These are phyloP conservation scores for Neocallimastix lanati DNA, from an alignment of 192 early-diverging fungal species.

Conservation along the genomic window DNA sequence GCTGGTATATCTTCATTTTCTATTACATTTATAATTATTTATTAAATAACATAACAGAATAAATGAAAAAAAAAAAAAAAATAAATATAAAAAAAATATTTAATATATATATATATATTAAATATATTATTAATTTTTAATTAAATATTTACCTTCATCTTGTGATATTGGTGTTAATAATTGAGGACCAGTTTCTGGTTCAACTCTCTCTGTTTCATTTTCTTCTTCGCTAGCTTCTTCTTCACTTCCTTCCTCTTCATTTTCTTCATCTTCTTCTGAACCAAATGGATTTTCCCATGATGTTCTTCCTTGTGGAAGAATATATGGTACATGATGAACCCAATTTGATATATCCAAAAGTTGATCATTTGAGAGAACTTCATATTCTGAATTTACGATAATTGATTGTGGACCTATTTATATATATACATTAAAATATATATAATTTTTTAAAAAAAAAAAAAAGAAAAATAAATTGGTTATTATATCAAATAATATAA, in stretches of 20 bases:
- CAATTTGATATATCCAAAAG: slow-evolving; percentile 25
- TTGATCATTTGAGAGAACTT: slow-evolving; percentile 21
- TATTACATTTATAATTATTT: slow-evolving; percentile 1
- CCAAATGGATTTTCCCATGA: slow-evolving; percentile 30
- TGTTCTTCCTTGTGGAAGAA: slow-evolving; percentile 33
- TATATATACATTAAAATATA: not conserved
- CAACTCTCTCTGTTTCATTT: slow-evolving; percentile 7
- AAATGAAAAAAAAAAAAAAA: too few species aligned
- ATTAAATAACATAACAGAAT: too few species aligned
- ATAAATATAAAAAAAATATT: too few species aligned
- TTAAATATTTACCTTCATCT: slow-evolving; percentile 21
- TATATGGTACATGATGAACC: slow-evolving; percentile 44
- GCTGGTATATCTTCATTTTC: slow-evolving; percentile 21
- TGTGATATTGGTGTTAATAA: slow-evolving; percentile 15
- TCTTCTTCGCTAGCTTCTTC: slow-evolving; percentile 8
- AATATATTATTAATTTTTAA: too few species aligned
- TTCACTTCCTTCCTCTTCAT: slow-evolving; percentile 8
- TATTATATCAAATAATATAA: too few species aligned
- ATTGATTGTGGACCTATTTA: slow-evolving; percentile 18
- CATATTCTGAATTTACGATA: slow-evolving; percentile 40
- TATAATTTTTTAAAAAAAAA: not conserved
- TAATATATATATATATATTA: too few species aligned
- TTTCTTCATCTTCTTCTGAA: slow-evolving; percentile 11
- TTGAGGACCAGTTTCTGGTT: slow-evolving; percentile 30
- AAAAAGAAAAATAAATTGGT: not conserved